Base-by-base conservation (phyloP, 306 rosid species). In the Trifolium subterraneum region DNA sequence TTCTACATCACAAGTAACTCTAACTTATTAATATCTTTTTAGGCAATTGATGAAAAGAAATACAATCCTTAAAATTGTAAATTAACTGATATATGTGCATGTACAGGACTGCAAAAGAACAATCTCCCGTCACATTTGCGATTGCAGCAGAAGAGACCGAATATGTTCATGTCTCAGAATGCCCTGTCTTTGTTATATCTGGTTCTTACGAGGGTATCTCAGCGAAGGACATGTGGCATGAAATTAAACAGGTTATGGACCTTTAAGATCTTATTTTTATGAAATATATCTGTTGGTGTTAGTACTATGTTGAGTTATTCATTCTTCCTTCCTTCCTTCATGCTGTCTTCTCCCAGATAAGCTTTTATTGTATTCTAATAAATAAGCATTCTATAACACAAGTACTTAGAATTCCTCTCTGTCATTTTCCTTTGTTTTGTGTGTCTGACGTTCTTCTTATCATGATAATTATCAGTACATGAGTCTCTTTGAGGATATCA, bases 1-100 rank as follows among this genome's bases (percentile, higher is more conserved):
- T 89, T 79, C 91, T 93, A 55, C 88, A 88, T 87, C 98, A 93
- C 85, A 87, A 78, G 98, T 85, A 84, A 74, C 88, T 81, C 52
- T 75, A 58, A 27, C 22, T 69, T 61, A 33, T 47, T 77, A 15
- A 56, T 56, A 12, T 31, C 1, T 19, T 75, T 51, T 76, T 62
- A 10, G 13, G 64, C 18, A 25, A 77, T 72, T 44, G 51, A 50
- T 77, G 71, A 22, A 50, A 72, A 55, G 47, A 44, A 58, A 55
- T 68, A 68, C 2, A 39, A 74, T 15, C 72, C 9, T 64, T 20
- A 54, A 63, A n/a, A n/a, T n/a, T n/a, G n/a, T n/a, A n/a, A n/a
- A n/a, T n/a, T n/a, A n/a, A n/a, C n/a, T n/a, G n/a, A n/a, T n/a
- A n/a, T 67, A 59, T n/a, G n/a, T n/a, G n/a, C n/a, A n/a, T n/a